A percentile compares a stretch with the other conserved stretches of the same genome.
Conservation (phyloP, 768 basidiomycete genomes). For the Rhizopogon salebrosus region DNA sequence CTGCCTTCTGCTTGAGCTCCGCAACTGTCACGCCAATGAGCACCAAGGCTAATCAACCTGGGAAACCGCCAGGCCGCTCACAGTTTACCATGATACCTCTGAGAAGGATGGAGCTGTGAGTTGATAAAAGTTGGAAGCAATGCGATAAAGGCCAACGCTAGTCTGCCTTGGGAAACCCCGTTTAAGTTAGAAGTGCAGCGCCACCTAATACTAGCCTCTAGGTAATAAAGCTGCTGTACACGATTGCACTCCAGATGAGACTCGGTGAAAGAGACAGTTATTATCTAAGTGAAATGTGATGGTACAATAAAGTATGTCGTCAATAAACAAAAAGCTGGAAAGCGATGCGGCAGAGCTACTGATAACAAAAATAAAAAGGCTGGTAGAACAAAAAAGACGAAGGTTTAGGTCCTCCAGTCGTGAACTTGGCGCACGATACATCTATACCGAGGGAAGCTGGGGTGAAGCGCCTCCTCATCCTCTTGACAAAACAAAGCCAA, state of each 20-base stretch:
- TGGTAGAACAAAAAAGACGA: not conserved
- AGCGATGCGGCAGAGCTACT: not conserved
- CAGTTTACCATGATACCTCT: slow-evolving; percentile 22
- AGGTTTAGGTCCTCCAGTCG: no score
- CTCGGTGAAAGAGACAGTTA: not conserved
- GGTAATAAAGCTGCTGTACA: no score
- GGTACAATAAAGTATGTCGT: not conserved
- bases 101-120: not conserved
- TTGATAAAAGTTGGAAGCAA: not conserved
- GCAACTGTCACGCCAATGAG: slow-evolving; percentile 37
- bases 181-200: no score
- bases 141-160: no score
- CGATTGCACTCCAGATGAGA: not conserved
- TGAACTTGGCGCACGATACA: not conserved
- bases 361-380: no score
- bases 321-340: not conserved
- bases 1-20: slow-evolving; percentile 62
- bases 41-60: not conserved
- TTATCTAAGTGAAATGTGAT: not conserved
- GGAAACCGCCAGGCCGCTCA: slow-evolving; percentile 11
- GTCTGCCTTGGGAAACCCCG: no score
- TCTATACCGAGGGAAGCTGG: not conserved
- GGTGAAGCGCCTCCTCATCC: slow-evolving; percentile 14
- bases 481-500: slow-evolving; percentile 16
- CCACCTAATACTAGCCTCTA: no score